These are phyloP conservation scores for Blattamonas nauphoetae DNA, from an alignment of 78 protist species.

Conservation along the genomic window DNA sequence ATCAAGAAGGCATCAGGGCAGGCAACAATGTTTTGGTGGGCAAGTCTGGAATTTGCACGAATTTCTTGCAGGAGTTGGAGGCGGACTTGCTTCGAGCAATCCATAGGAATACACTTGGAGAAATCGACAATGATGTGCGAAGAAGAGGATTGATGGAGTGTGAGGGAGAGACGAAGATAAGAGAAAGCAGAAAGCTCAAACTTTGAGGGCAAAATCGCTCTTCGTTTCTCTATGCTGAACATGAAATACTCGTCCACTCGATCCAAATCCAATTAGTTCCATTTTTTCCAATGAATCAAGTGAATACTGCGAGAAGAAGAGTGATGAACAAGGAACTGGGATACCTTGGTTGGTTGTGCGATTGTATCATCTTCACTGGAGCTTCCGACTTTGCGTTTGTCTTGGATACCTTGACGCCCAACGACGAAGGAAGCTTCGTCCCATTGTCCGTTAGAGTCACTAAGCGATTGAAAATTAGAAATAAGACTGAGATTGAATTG, in stretches of 20 bases:
- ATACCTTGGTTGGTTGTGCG: no score
- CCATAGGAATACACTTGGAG: neutral
- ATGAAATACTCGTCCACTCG: neutral
- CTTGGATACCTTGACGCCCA: neutral
- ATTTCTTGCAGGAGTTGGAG: neutral
- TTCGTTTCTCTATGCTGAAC: neutral
- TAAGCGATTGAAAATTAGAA: no score
- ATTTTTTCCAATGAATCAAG: neutral
- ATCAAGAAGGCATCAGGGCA: constrained; percentile 3
- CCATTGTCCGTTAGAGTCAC: neutral
- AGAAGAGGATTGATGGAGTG: neutral
- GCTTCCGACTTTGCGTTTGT: neutral
- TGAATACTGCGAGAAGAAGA: neutral
- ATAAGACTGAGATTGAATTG: no score
- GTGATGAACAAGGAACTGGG: no score
- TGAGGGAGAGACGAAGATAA: no score
- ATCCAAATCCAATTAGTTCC: neutral
- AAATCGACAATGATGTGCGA: neutral
- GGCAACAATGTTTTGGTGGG: neutral
- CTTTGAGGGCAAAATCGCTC: neutral
- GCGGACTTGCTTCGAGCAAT: neutral
- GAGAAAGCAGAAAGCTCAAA: neutral
- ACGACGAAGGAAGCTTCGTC: neutral
- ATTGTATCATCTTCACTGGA: no score
- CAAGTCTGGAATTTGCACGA: neutral